Evolutionary conservation across 1,284 basidiomycete genomes (phyloP).

Genomic region (Vanrija pseudolonga): DNA sequence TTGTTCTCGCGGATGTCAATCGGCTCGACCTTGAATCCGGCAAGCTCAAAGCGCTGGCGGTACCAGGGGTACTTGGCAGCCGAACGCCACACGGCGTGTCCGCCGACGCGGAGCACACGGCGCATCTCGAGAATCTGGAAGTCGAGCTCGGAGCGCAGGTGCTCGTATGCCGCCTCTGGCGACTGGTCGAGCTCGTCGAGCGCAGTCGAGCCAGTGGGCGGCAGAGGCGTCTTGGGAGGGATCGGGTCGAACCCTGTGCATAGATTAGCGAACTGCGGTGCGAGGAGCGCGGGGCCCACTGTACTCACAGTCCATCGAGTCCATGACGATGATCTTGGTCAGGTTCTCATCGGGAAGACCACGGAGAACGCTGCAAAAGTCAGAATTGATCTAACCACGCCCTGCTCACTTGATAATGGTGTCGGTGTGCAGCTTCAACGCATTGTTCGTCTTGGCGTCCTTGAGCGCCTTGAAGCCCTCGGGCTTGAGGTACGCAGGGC

Average conservation of each 20-base stretch:
- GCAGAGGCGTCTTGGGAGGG: constrained; percentile 50
- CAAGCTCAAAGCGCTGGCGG: constrained; percentile 55
- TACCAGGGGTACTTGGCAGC: constrained; percentile 74
- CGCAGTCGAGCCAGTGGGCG: constrained; percentile 24
- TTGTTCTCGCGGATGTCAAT: constrained; percentile 54
- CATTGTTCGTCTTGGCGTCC: constrained; percentile 56
- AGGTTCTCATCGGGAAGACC: constrained; percentile 58
- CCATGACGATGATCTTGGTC: constrained; percentile 71
- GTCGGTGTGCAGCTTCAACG: constrained; percentile 72
- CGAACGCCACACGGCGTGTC: constrained; percentile 66
- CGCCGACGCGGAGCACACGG: constrained; percentile 61
- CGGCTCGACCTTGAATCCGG: constrained; percentile 55
- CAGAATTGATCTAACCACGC: constrained; percentile 1
- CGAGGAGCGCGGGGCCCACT: constrained; percentile 1
- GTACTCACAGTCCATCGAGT: constrained; percentile 67
- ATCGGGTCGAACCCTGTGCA: constrained; percentile 61
- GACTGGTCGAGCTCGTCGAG: constrained; percentile 46
- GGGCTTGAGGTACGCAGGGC: constrained; percentile 68
- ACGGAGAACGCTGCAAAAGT: constrained; percentile 56
- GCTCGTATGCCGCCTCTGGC: constrained; percentile 43
- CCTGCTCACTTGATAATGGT: constrained; percentile 65
- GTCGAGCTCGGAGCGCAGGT: constrained; percentile 56
- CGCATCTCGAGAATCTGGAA: constrained; percentile 63
- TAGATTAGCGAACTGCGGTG: neutral
- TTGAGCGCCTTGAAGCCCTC: constrained; percentile 62